A percentile compares a stretch with the other conserved stretches of the same genome.
These are phyloP conservation scores for Pestalotiopsis sp. DNA, from an alignment of 2,329 filamentous ascomycete genomes.

Conservation along the genomic window DNA sequence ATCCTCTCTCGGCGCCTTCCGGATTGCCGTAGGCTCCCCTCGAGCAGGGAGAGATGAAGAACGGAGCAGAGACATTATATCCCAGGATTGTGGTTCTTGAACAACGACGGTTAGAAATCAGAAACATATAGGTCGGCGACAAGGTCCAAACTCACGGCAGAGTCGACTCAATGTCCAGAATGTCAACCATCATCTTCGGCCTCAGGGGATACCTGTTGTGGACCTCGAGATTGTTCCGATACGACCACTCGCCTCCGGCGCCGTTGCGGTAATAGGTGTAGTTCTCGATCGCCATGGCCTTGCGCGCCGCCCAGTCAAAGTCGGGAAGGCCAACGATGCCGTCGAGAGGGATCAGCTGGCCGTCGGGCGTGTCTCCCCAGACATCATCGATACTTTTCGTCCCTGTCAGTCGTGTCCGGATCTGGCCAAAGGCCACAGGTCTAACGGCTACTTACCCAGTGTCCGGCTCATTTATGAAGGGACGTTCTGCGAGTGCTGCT, in stretches of 20 bases:
- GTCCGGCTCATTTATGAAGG: slow-evolving; percentile 47
- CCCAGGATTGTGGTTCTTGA: slow-evolving; percentile 52
- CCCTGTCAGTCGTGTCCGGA: neutral
- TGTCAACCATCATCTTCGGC: slow-evolving; percentile 52
- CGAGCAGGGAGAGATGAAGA: slow-evolving; percentile 56
- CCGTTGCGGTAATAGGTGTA: slow-evolving; percentile 61
- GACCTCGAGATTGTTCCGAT: slow-evolving; percentile 59
- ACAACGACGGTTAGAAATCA: neutral
- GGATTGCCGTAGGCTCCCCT: slow-evolving; percentile 46
- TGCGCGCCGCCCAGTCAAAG: slow-evolving; percentile 55
- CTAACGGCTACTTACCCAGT: slow-evolving; percentile 29
- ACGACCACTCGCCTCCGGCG: slow-evolving; percentile 57
- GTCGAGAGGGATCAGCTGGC: slow-evolving; percentile 43
- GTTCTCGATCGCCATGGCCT: slow-evolving; percentile 45
- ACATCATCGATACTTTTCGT: slow-evolving; percentile 36
- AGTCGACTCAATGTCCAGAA: slow-evolving; percentile 44
- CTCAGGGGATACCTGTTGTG: slow-evolving; percentile 50
- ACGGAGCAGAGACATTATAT: slow-evolving; percentile 55
- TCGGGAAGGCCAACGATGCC: slow-evolving; percentile 53
- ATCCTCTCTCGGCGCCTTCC: slow-evolving; percentile 47
- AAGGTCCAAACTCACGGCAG: slow-evolving; percentile 29
- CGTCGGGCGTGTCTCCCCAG: slow-evolving; percentile 32
- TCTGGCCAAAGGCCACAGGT: neutral
- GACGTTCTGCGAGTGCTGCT: slow-evolving; percentile 40
- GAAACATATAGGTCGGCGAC: neutral